phyloP scores from a whole-genome alignment of 2,329 filamentous ascomycete species.

The Sphaerulina populicola region DNA sequence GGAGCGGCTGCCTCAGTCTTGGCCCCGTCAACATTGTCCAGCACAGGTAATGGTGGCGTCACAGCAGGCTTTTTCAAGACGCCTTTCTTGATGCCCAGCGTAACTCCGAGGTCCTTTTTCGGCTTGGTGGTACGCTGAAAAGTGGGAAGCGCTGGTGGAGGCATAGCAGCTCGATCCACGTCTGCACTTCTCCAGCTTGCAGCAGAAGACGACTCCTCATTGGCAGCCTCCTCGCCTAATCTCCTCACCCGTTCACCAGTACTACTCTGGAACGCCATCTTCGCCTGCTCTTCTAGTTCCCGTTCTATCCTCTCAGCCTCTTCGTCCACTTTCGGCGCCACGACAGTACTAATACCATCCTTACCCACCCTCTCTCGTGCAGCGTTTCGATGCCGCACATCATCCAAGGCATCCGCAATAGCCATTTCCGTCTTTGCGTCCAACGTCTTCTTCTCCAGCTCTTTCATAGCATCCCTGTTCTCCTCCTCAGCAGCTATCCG shows the following conservation, averaged over 20 bases:
- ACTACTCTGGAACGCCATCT: slow-evolving; percentile 63
- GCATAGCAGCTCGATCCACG: slow-evolving; percentile 32
- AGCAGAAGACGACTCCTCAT: slow-evolving; percentile 26
- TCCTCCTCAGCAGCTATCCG: slow-evolving; percentile 70
- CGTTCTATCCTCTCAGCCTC: slow-evolving; percentile 60
- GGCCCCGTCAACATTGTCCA: background rate
- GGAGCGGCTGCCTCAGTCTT: background rate
- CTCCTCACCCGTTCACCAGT: slow-evolving; percentile 48
- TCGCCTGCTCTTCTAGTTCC: slow-evolving; percentile 77
- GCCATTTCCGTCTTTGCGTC: slow-evolving; percentile 95
- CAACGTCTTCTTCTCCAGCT: slow-evolving; percentile 84
- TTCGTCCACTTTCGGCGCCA: slow-evolving; percentile 48
- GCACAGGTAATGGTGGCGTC: background rate
- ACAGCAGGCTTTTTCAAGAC: slow-evolving; percentile 72
- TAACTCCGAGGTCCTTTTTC: slow-evolving; percentile 71
- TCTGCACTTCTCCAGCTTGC: slow-evolving; percentile 26
- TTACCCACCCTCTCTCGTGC: slow-evolving; percentile 68
- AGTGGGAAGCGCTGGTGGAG: slow-evolving; percentile 50
- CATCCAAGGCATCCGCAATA: slow-evolving; percentile 88
- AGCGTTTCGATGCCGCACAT: slow-evolving; percentile 87
- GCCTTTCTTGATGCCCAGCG: slow-evolving; percentile 83
- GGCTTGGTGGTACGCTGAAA: slow-evolving; percentile 74
- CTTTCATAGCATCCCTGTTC: slow-evolving; percentile 87
- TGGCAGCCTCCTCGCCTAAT: slow-evolving; percentile 41
- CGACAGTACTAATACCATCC: slow-evolving; percentile 48